phyloP scores from a whole-genome alignment of 2,329 filamentous ascomycete genomes.

The Aspergillus sp. region DNA sequence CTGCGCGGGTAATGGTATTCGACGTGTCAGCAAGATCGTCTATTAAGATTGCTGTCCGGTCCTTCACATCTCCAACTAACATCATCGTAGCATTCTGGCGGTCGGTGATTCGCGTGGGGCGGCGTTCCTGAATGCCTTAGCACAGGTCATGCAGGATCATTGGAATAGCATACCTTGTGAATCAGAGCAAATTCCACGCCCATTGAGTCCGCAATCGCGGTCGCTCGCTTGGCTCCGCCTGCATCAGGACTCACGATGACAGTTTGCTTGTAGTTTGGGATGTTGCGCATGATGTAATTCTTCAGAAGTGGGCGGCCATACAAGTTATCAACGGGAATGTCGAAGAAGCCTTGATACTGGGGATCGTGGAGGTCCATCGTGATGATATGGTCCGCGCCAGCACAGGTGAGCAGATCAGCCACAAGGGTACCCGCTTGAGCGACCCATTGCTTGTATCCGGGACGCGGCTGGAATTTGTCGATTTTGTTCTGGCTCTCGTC shows the following conservation, averaged over 20 bases:
- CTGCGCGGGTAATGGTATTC: slow-evolving; percentile 94
- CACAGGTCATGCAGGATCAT: not conserved
- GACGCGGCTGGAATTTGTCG: slow-evolving; percentile 75
- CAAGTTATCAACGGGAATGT: slow-evolving; percentile 97
- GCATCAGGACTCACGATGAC: slow-evolving; percentile 97
- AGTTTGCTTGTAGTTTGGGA: slow-evolving; percentile 80
- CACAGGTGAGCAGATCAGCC: slow-evolving; percentile 91
- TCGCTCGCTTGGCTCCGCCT: slow-evolving; percentile 93
- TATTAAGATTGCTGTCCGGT: slow-evolving; percentile 83
- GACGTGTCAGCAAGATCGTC: slow-evolving; percentile 95
- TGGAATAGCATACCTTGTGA: slow-evolving; percentile 74
- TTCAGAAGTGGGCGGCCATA: slow-evolving; percentile 68
- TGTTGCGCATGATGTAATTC: slow-evolving; percentile 75
- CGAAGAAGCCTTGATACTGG: slow-evolving; percentile 98
- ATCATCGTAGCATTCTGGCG: slow-evolving; percentile 86
- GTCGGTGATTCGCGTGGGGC: slow-evolving; percentile 84
- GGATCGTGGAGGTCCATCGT: slow-evolving; percentile 97
- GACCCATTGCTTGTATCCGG: slow-evolving; percentile 98
- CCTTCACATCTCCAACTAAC: slow-evolving; percentile 83
- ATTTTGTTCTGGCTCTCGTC: slow-evolving; percentile 58
- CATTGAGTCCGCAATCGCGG: slow-evolving; percentile 89
- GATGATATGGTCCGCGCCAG: slow-evolving; percentile 94
- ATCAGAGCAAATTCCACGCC: slow-evolving; percentile 97
- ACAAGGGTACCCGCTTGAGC: slow-evolving; percentile 95
- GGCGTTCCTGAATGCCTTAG: slow-evolving; percentile 69